These are phyloP conservation scores for Neoascochyta sp. DNA, from an alignment of 2,329 filamentous ascomycete genomes.

Conservation along the genomic window DNA sequence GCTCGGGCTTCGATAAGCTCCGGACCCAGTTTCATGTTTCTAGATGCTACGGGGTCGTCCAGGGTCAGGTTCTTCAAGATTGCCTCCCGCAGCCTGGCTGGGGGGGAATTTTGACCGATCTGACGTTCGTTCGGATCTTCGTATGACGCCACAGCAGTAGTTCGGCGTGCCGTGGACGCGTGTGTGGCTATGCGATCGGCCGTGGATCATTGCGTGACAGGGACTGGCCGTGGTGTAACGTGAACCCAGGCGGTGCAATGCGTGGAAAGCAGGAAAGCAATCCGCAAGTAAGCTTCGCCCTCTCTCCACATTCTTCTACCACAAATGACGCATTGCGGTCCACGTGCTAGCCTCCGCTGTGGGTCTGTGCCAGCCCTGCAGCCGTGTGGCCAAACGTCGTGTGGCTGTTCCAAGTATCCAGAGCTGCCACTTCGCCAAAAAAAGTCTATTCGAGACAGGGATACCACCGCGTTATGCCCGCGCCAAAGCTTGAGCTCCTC, in stretches of 20 bases:
- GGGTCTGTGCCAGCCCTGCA: constrained; percentile 7
- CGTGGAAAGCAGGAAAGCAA: constrained; percentile 21
- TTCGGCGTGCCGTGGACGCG: constrained; percentile 7
- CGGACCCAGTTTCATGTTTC: too few species aligned
- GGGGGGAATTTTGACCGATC: too few species aligned
- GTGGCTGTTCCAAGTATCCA: constrained; percentile 8
- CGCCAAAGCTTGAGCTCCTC: constrained; percentile 1
- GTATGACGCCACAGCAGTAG: constrained; percentile 12
- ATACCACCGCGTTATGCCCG: constrained; percentile 3
- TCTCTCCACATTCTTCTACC: constrained; percentile 18
- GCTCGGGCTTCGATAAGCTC: too few species aligned
- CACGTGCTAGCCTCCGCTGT: constrained; percentile 15
- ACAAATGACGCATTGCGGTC: constrained; percentile 26
- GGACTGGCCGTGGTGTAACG: constrained; percentile 7
- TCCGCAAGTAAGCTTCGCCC: constrained; percentile 20
- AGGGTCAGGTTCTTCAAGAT: too few species aligned
- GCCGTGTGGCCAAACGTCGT: constrained; percentile 16
- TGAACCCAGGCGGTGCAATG: constrained; percentile 9
- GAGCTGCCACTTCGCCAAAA: constrained; percentile 3
- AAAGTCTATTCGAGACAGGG: too few species aligned
- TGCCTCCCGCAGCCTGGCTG: too few species aligned
- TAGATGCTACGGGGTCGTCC: too few species aligned
- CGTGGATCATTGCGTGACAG: constrained; percentile 9
- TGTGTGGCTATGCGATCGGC: constrained; percentile 8
- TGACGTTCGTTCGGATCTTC: constrained; percentile 14